Base-by-base conservation (phyloP, 2,329 filamentous ascomycete species). In the Helotiales sp. region DNA sequence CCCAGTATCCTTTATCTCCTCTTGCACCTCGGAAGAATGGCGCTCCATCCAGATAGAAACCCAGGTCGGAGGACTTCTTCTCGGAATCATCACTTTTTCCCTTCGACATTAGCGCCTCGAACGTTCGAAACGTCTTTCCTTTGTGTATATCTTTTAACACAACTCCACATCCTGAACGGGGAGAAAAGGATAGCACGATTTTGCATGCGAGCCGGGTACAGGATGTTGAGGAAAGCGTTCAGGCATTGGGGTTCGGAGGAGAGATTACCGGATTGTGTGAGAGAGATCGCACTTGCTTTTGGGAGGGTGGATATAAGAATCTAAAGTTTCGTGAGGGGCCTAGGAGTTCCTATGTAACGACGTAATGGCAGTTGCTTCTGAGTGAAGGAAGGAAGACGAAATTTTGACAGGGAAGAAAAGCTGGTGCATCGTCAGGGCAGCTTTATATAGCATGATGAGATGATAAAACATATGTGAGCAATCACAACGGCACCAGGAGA, bases 81-180 rank as follows among this genome's bases (percentile, higher is more conserved):
- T n/a, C n/a, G n/a, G n/a, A n/a, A n/a, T n/a, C n/a, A n/a, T n/a
- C 5, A 15, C 17, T 19, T 3, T 40, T 24, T 44, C 22, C 10
- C 9, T 13, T 10, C 22, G 7, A 7, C 24, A 25, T 12, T 5
- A 44, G 5, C 6, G 15, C 19, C 53, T n/a, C 30, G 31, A 19
- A 49, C 27, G 2, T 57, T 54, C 42, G 62, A 63, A 44, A 40
- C 49, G 8, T 44, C 51, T 5, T 56, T 63, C 12, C 29, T 64
- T 1, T 33, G 56, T 3, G 49, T 47, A n/a, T 63, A 61, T 17
- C 52, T 64, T 2, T 52, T 63, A 15, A 50, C 52, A 1, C 31
- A 34, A 2, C 57, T 64, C 5, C 53, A 61, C 12, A 25, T 57
- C 5, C 24, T 55, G 1, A 40, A 55, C 7, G 27, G 31, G 3